Evolutionary conservation across 148 eudicot genomes (phyloP).

Genomic region (Beta vulgaris): DNA sequence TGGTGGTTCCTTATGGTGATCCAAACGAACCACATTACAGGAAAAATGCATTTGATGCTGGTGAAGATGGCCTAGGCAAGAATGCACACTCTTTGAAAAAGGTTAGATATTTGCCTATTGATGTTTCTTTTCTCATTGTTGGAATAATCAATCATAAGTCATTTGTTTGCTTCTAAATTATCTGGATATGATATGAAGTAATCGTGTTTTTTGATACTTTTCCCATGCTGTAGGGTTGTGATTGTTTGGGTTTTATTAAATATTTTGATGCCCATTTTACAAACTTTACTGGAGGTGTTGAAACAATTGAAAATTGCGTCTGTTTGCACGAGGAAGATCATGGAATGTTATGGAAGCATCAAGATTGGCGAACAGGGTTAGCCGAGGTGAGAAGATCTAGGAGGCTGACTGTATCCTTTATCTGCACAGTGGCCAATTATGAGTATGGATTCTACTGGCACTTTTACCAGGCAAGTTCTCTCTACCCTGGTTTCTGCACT

Average conservation of each 20-base stretch:
- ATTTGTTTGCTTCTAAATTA: not conserved
- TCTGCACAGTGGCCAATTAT: slow-evolving; percentile 96
- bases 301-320: slow-evolving; percentile 92
- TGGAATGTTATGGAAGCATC: slow-evolving; percentile 99
- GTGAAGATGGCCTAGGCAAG: slow-evolving; percentile 97
- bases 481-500: not conserved
- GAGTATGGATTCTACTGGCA: slow-evolving; percentile 99
- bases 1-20: slow-evolving; percentile 99
- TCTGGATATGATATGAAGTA: not conserved
- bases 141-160: not conserved
- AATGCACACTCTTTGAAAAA: slow-evolving; percentile 97
- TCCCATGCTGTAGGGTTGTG: slow-evolving; percentile 72
- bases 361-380: slow-evolving; percentile 97
- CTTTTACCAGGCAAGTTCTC: slow-evolving; percentile 84
- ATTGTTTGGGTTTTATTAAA: slow-evolving; percentile 85
- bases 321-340: slow-evolving; percentile 97
- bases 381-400: slow-evolving; percentile 97
- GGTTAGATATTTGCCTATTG: slow-evolving; percentile 37
- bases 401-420: slow-evolving; percentile 81
- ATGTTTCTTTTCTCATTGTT: slow-evolving; percentile 1
- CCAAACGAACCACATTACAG: slow-evolving; percentile 99
- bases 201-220: slow-evolving; percentile 8
- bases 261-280: slow-evolving; percentile 96
- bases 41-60: slow-evolving; percentile 99
- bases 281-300: slow-evolving; percentile 93